Evolutionary conservation across 2,329 filamentous ascomycete genomes (phyloP), one percentile per base, ranked within the genome.

Genomic region (Colletotrichum phormii): DNA sequence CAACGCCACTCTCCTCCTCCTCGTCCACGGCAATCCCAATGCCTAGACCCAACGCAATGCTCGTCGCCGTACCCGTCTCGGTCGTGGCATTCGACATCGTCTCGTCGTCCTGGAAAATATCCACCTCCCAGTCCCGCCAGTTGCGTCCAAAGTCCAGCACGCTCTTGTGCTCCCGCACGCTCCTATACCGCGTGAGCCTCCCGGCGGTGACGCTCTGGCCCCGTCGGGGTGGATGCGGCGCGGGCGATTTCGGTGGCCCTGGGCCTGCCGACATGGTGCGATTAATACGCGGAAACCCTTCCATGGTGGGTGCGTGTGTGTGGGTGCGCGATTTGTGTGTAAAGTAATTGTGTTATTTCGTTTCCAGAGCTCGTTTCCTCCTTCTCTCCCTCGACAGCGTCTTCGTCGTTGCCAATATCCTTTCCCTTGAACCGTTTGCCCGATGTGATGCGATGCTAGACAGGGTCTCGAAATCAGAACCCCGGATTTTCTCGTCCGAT

Each of bases 121-220:
- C 66, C 67, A 73, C 71, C 15, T 73, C 71, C 71, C 71, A 73
- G 49, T 73, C 71, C 67, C 66, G 55, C 71, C 71, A 73, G 61
- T 73, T 55, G 29, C 61, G 66, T 35, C 71, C 71, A 73, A 73
- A 73, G 31, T 73, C 71, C 55, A 73, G 49, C 35, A 72, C 60
- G 61, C 66, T 70, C 61, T 65, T 72, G 46, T 72, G 71, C 49
- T 72, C 71, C 35, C 60, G 66, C 35, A 72, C n/a, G 35, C 67
- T 73, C 35, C 66, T 73, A 49, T 73, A 73, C 66, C 66, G 55
- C n/a, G 55, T 42, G 26, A 73, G 35, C 35, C 55, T 53, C 24
- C 67, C 60, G 61, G 66, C 60, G 24, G 60, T 71, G 29, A 73
- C 60, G 71, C 66, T 73, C 60, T 71, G 33, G 55, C 66, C 66